Base-by-base conservation (phyloP, 1,139 yeast species). In the Candida tunisiensis region DNA sequence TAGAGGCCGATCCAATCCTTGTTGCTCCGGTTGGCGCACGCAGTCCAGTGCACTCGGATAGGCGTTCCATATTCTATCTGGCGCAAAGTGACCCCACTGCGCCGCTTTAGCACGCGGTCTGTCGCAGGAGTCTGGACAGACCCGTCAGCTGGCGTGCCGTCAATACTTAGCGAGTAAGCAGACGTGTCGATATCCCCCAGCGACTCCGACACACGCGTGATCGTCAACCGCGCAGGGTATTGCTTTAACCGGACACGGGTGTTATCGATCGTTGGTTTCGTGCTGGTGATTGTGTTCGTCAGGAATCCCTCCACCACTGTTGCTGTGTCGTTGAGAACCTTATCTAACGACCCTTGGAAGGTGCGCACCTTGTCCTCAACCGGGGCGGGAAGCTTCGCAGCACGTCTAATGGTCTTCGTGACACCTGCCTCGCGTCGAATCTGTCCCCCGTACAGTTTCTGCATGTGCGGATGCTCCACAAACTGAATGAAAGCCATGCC, bases 1-100 rank as follows among this genome's bases (percentile, higher is more conserved):
- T 79, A 80, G 26, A 79, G 53, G 1, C 91, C 93, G 37, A 79
- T 65, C 93, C 93, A 79, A 45, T 78, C 91, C 27, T 58, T 60
- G 4, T 42, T 37, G 16, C 55, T 40, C 29, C 56, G 60, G 11
- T 47, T 47, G 5, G 47, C 47, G 7, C 80, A 80, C 0, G 74
- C 57, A 19, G 52, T 50, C 74, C 80, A 78, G 15, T 51, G 44
- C 8, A 77, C 63, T 13, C 48, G 48, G 18, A 80, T 62, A 3
- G 79, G 69, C 12, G 60, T 49, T 2, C 85, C 55, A 26, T 37
- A 39, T 12, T 37, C 40, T 21, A 5, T 21, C 16, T 24, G 18
- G 3, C 12, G 15, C 21, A 14, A 16, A 3, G 21, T 17, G 7
- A 24, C 5, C 6, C 77, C 31, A 69, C 34, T 26, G 45, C 45